Base-by-base conservation (phyloP, 768 basidiomycete genomes). In the Trametes cinnabarina region DNA sequence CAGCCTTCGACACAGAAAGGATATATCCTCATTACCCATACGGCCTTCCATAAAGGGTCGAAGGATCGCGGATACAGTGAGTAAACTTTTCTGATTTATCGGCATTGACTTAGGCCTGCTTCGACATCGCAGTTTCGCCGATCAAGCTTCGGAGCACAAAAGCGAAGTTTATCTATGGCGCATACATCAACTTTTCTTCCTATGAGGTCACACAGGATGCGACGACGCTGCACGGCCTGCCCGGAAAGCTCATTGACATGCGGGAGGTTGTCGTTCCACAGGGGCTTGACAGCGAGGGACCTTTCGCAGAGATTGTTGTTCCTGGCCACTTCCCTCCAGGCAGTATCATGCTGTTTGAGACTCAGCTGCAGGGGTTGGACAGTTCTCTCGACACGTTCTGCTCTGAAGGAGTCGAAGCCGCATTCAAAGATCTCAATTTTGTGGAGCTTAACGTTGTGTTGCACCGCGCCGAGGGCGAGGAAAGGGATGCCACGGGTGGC, bases 291-390 rank as follows among this genome's bases (percentile, higher is more conserved):
- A 69, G 64, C 28, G 84, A 85, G 57, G 88, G 88, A 1, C 80
- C 86, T 0, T 92, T 79, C 71, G 82, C 87, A 20, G 90, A 94
- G 69, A 85, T 98, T 58, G 66, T 81, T 19, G 84, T 97, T 1
- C 97, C 97, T 0, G 87, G 94, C 35, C 76, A 78, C 65, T 99
- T 98, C 74, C 94, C 95, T n/a, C 94, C 96, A 0, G 96, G 96
- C 10, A 93, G 91, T 58, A 84, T 98, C 66, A 86, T 98, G 88
- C 65, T 99, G 19, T 98, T 98, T 67, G 84, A 87, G 68, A 97
- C 95, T 0, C 85, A 90, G 63, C 78, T 92, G 48, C 82, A 92
- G 64, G 85, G 87, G 22, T 73, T 89, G 55, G 90, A 93, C 57
- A 61, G 80, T 2, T 73, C 79, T 0, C 78, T 98, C 3, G 96